A percentile compares a stretch with the other conserved stretches of the same genome.
phyloP scores from a whole-genome alignment of 805 yeast species.

The Huiozyma sinensis region DNA sequence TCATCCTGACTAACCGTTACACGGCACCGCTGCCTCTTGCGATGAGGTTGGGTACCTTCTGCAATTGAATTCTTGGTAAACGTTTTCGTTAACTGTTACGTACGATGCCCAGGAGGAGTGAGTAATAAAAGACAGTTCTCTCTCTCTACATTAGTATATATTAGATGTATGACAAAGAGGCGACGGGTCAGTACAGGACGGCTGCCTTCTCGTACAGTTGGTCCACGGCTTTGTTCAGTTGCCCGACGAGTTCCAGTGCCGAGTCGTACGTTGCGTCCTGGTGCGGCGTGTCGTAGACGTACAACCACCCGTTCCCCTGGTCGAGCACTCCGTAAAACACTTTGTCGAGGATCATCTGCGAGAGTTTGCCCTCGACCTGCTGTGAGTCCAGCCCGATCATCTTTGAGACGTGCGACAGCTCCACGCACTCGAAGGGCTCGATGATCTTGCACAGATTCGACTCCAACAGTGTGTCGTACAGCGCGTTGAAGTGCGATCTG shows the following conservation, averaged over 20 bases:
- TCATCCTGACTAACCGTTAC: constrained; percentile 7
- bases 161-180: not conserved
- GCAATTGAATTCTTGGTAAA: no score
- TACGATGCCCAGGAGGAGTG: no score
- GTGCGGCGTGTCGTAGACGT: constrained; percentile 80
- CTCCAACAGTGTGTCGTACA: constrained; percentile 86
- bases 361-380: constrained; percentile 86
- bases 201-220: constrained; percentile 89
- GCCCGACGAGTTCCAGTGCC: constrained; percentile 75
- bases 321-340: constrained; percentile 94
- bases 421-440: constrained; percentile 95
- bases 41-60: no score
- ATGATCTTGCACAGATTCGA: constrained; percentile 89
- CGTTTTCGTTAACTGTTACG: no score
- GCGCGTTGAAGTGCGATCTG: constrained; percentile 82
- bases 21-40: no score
- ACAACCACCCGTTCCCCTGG: constrained; percentile 97
- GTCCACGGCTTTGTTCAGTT: constrained; percentile 82
- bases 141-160: no score
- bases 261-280: constrained; percentile 83
- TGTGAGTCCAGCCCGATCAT: constrained; percentile 78
- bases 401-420: constrained; percentile 75
- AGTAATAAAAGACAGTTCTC: no score
- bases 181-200: constrained; percentile 44
- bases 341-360: constrained; percentile 93